Base-by-base conservation (phyloP, 306 rosid genomes). In the Quercus berberidifolia region DNA sequence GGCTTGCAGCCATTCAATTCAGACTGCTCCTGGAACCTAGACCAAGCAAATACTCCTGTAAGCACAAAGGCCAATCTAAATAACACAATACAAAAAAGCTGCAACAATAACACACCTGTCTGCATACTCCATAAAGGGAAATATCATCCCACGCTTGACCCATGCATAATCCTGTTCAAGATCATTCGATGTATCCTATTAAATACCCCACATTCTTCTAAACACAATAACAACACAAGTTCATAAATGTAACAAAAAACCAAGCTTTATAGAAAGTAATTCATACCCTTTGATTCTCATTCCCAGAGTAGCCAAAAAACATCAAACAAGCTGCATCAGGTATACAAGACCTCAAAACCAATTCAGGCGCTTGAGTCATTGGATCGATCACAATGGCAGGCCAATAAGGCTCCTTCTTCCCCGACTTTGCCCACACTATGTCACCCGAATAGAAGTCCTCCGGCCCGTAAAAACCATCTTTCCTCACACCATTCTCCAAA, bases 361-460 rank as follows among this genome's bases (percentile, higher is more conserved):
- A 81, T 78, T 96, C 99, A 30, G 99, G 99, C 7, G 99, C 99
- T 71, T 96, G 98, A 15, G 89, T 77, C 86, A 90, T 69, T 56
- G 99, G 99, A 87, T 96, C 98, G 67, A 96, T 93, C 23, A 96
- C 98, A 85, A 96, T 85, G 85, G 99, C 99, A 14, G 99, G 99
- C 99, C 99, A 96, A 83, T 91, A 91, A 25, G 99, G 99, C 85
- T 96, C 99, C 81, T 88, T 90, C 59, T 83, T 91, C 74, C 98
- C 94, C 4, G 99, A 91, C 88, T 90, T 96, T 52, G 99, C 99
- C 99, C 99, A 96, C 80, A 96, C 98, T 82, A 89, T 88, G 71
- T 96, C 99, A 52, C 96, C 89, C 0, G 97, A 92, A 79, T 96
- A 93, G 80, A 96, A 96, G 77, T 96, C 94, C 80, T 93, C 99